A percentile compares a stretch with the other conserved stretches of the same genome.
phyloP scores from a whole-genome alignment of 176 grass and related monocot species.

The Eleusine coracana region DNA sequence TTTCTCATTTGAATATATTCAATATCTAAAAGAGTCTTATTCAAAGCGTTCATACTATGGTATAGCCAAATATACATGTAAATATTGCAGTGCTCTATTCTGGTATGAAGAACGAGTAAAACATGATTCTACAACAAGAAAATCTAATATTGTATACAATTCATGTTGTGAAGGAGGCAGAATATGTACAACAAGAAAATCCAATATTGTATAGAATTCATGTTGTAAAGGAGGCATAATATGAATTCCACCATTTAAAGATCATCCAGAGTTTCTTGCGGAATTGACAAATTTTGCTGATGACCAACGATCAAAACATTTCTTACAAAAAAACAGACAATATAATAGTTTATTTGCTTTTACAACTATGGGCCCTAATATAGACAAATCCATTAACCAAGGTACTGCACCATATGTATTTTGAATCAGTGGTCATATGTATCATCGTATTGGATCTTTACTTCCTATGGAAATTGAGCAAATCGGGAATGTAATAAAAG shows the following conservation, averaged over 20 bases:
- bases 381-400: neutral
- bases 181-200: no score
- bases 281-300: neutral
- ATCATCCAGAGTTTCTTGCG: neutral
- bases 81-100: no score
- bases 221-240: neutral
- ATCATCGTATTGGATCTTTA: neutral
- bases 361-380: neutral
- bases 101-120: conserved; percentile 2
- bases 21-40: neutral
- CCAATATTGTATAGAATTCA: neutral
- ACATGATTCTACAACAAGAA: neutral
- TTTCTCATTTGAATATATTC: neutral
- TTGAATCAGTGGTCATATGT: neutral
- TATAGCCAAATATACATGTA: neutral
- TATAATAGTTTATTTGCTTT: neutral
- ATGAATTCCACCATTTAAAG: neutral
- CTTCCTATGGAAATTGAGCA: neutral
- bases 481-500: no score
- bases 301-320: neutral
- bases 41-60: neutral
- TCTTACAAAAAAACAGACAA: neutral
- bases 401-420: neutral
- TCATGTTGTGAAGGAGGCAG: no score
- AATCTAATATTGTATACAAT: neutral